Evolutionary conservation across 2,329 filamentous ascomycete species (phyloP).

Genomic region (Pseudocercospora cruenta): DNA sequence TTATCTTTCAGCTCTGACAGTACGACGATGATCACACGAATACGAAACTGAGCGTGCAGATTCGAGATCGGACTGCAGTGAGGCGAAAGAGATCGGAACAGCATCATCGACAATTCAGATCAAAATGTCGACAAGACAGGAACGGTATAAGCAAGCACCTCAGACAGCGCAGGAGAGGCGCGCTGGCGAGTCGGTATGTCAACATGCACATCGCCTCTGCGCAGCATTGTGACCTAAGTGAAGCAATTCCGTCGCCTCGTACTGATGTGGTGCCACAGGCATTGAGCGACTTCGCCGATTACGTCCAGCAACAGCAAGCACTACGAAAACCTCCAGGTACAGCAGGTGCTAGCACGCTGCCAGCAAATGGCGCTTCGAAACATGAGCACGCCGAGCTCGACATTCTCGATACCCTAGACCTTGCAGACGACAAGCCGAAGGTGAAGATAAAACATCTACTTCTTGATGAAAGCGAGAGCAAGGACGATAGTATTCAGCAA

Average conservation of each 20-base stretch:
- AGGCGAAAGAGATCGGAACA: neutral
- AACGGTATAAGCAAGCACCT: slow-evolving; percentile 41
- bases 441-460: slow-evolving; percentile 77
- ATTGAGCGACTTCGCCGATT: slow-evolving; percentile 94
- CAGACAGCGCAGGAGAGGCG: slow-evolving; percentile 76
- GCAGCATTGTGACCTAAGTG: neutral
- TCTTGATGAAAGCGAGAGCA: slow-evolving; percentile 55
- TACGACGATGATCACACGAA: slow-evolving; percentile 20
- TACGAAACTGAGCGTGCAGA: slow-evolving; percentile 12
- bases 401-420: slow-evolving; percentile 77
- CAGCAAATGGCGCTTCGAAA: slow-evolving; percentile 54
- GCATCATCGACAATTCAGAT: slow-evolving; percentile 1
- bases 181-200: slow-evolving; percentile 78
- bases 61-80: neutral
- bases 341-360: slow-evolving; percentile 34
- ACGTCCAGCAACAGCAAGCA: slow-evolving; percentile 91
- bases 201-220: neutral
- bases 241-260: slow-evolving; percentile 2
- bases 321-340: slow-evolving; percentile 55
- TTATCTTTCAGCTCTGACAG: no score
- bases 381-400: slow-evolving; percentile 83
- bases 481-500: slow-evolving; percentile 62
- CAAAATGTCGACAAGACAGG: slow-evolving; percentile 39
- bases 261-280: slow-evolving; percentile 54
- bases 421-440: slow-evolving; percentile 70